Percentiles rank a stretch among this genome's conserved stretches.
Evolutionary conservation across 495 filamentous ascomycete species (phyloP).

Genomic region (Astrothelium macrocarpum): DNA sequence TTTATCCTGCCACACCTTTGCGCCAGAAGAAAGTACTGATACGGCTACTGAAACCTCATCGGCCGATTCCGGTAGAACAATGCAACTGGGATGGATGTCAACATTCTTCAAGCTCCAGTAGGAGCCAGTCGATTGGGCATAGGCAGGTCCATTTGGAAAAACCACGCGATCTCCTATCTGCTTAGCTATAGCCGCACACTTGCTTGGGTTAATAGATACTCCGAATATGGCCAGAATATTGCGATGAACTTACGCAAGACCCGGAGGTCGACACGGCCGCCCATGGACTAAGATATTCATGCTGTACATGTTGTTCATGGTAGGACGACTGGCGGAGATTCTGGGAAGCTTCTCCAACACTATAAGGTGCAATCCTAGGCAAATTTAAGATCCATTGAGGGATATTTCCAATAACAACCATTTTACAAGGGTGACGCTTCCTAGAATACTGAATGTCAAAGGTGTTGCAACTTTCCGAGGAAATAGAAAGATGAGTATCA

Average conservation of each 20-base stretch:
- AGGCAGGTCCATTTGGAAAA: background rate
- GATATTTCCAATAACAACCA: slow-evolving; percentile 1
- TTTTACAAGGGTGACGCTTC: background rate
- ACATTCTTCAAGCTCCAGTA: slow-evolving; percentile 11
- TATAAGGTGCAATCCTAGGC: slow-evolving; percentile 1
- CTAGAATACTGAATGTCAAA: background rate
- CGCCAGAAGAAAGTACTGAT: background rate
- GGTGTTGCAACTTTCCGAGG: background rate
- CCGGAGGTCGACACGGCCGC: background rate
- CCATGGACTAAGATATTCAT: background rate
- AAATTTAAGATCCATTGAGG: slow-evolving; percentile 9
- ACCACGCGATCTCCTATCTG: slow-evolving; percentile 1
- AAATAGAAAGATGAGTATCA: background rate
- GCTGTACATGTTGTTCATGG: background rate
- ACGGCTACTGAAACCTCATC: slow-evolving; percentile 1
- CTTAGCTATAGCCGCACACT: slow-evolving; percentile 4
- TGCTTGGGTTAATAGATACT: background rate
- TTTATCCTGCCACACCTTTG: slow-evolving; percentile 8
- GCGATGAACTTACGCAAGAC: background rate
- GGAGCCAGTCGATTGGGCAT: slow-evolving; percentile 1
- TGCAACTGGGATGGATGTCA: slow-evolving; percentile 4
- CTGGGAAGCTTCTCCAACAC: background rate
- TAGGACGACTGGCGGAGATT: background rate
- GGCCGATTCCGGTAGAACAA: background rate
- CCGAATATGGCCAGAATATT: background rate